Percentiles rank a stretch among this genome's conserved stretches.
phyloP scores from a whole-genome alignment of 2,329 filamentous ascomycete species.

The Pestalotiopsis sp. region DNA sequence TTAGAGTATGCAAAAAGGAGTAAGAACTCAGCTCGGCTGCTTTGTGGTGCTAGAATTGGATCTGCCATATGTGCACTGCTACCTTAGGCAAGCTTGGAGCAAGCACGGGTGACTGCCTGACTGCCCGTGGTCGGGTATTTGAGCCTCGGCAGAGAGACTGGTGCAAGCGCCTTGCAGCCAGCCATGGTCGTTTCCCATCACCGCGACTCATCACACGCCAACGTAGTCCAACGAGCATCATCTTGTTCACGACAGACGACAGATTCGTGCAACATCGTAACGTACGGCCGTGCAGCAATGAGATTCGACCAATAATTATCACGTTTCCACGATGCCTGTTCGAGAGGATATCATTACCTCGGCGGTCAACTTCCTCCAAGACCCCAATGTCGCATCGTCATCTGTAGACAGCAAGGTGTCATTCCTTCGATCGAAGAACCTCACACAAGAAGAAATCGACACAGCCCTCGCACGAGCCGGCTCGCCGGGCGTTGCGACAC shows the following conservation, averaged over 20 bases:
- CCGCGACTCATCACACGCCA: neutral
- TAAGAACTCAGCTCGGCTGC: too few species aligned
- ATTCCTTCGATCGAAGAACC: slow-evolving; percentile 94
- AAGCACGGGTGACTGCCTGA: neutral
- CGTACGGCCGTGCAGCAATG: neutral
- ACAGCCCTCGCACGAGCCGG: slow-evolving; percentile 76
- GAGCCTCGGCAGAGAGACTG: neutral
- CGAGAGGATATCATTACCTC: slow-evolving; percentile 71
- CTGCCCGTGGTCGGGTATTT: neutral
- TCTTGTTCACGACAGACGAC: neutral
- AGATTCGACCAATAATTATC: neutral
- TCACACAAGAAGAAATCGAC: slow-evolving; percentile 94
- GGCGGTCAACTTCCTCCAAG: slow-evolving; percentile 68
- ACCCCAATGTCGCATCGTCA: slow-evolving; percentile 86
- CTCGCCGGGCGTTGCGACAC: slow-evolving; percentile 40
- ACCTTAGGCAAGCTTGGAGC: neutral
- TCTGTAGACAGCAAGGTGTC: slow-evolving; percentile 91
- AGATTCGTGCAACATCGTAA: neutral
- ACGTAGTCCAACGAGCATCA: neutral
- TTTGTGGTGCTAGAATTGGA: neutral
- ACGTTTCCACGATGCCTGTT: slow-evolving; percentile 66
- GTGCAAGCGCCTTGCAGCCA: neutral
- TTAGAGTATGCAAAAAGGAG: too few species aligned
- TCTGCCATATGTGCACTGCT: neutral
- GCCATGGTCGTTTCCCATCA: neutral